Conservation (phyloP, 2,329 filamentous ascomycete genomes). For the Cytospora piceae region DNA sequence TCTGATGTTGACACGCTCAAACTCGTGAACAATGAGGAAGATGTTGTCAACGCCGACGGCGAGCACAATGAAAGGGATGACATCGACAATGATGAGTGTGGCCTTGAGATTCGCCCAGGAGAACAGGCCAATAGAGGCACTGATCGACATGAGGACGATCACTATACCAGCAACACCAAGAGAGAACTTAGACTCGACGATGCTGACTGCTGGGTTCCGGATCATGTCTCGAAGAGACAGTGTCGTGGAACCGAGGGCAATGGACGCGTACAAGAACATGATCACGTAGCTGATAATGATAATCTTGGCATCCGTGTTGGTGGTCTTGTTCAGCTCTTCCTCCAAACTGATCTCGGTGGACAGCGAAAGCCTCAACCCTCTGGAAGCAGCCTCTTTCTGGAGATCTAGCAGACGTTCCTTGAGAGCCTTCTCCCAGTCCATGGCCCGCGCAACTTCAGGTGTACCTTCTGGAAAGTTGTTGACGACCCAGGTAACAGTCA, state of each 20-base stretch:
- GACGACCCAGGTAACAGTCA: constrained; percentile 94
- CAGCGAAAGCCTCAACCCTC: constrained; percentile 88
- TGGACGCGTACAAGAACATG: constrained; percentile 97
- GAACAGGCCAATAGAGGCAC: constrained; percentile 91
- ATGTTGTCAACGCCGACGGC: constrained; percentile 99
- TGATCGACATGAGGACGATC: constrained; percentile 97
- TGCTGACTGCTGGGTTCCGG: constrained; percentile 77
- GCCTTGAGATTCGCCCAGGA: constrained; percentile 91
- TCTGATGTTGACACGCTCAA: constrained; percentile 90
- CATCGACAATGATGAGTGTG: constrained; percentile 96
- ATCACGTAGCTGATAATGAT: constrained; percentile 95
- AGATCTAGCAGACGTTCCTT: constrained; percentile 75
- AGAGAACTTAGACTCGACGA: constrained; percentile 96
- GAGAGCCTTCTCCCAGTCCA: constrained; percentile 87
- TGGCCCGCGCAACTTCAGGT: constrained; percentile 69
- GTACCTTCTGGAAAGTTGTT: constrained; percentile 79
- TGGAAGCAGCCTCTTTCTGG: constrained; percentile 75
- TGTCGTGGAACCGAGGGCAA: constrained; percentile 88
- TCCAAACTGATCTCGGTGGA: constrained; percentile 94
- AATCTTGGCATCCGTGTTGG: constrained; percentile 97
- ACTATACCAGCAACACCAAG: constrained; percentile 92
- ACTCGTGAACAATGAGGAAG: constrained; percentile 97
- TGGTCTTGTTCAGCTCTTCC: constrained; percentile 95
- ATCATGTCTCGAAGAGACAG: constrained; percentile 77
- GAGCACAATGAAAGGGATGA: constrained; percentile 95